A percentile compares a stretch with the other conserved stretches of the same genome.
These are phyloP conservation scores for Cladorrhinum sp. DNA, from an alignment of 2,329 filamentous ascomycete genomes.

Conservation along the genomic window DNA sequence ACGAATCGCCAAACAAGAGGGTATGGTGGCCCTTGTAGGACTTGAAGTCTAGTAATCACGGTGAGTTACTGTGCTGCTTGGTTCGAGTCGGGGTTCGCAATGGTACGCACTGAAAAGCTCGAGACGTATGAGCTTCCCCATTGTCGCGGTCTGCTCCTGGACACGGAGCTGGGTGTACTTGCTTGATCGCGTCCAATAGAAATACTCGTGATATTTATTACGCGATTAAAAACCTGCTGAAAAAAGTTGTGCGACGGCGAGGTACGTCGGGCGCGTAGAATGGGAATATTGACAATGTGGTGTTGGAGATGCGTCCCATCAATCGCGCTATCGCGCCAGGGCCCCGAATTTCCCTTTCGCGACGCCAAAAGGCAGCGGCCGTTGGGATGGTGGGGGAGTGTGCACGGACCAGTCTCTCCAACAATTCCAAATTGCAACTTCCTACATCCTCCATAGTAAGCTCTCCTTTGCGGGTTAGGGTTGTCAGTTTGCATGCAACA, in stretches of 20 bases:
- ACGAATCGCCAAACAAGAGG: conserved; percentile 92
- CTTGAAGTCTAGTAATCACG: conserved; percentile 74
- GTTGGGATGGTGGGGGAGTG: conserved; percentile 20
- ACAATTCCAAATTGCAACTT: not conserved
- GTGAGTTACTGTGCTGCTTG: conserved; percentile 14
- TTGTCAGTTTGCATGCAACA: not conserved
- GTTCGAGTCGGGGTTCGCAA: not conserved
- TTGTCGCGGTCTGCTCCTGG: conserved; percentile 45
- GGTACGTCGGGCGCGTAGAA: conserved; percentile 18
- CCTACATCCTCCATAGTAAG: not conserved
- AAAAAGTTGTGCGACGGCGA: conserved; percentile 7
- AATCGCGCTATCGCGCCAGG: conserved; percentile 16
- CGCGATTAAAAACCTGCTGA: conserved; percentile 9
- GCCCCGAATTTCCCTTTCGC: conserved; percentile 24
- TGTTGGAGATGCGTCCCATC: not conserved
- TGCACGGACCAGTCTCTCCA: conserved; percentile 12
- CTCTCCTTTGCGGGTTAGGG: conserved; percentile 13
- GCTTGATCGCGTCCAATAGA: conserved; percentile 16
- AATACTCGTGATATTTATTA: not conserved
- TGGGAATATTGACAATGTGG: conserved; percentile 10
- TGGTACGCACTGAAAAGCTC: conserved; percentile 79
- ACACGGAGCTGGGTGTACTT: conserved; percentile 16
- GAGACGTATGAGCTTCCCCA: conserved; percentile 94
- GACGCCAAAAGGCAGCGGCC: conserved; percentile 7
- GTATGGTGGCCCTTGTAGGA: conserved; percentile 97